A percentile compares a stretch with the other conserved stretches of the same genome.
These are phyloP conservation scores for Aureobasidium leucospermi DNA, from an alignment of 2,329 filamentous ascomycete species.

Conservation along the genomic window DNA sequence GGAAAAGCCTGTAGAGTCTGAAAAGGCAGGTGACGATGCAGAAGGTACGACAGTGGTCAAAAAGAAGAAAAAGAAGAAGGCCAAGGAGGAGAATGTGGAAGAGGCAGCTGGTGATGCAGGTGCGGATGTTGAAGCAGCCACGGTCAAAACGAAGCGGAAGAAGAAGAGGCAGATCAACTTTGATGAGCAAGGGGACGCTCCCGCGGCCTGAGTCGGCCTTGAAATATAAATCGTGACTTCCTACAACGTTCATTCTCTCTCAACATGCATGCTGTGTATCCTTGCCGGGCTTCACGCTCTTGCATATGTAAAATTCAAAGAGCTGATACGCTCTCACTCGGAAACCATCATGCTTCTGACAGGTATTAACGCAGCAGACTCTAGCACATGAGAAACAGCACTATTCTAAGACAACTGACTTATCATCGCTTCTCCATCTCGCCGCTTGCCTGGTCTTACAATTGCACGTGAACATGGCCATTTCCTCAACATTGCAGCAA, in stretches of 20 bases:
- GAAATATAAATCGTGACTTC: not conserved
- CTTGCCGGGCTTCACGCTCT: not conserved
- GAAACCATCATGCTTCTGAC: no score
- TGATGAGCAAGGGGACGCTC: conserved; percentile 21
- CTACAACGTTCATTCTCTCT: not conserved
- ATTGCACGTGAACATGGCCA: no score
- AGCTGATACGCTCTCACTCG: no score
- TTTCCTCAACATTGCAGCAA: no score
- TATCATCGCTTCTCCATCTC: no score
- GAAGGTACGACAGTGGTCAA: conserved; percentile 44
- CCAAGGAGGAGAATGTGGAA: conserved; percentile 45
- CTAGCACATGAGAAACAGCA: no score
- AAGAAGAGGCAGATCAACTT: conserved; percentile 79
- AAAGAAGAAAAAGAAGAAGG: conserved; percentile 62
- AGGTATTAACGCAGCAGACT: no score
- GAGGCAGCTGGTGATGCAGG: conserved; percentile 57
- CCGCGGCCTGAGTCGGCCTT: not conserved
- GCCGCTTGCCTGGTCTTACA: no score
- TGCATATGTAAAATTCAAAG: no score
- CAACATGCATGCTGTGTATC: not conserved
- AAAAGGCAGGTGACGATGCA: not conserved
- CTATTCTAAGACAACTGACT: no score
- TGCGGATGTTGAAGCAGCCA: conserved; percentile 62
- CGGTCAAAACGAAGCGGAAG: conserved; percentile 82
- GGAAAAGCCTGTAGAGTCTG: not conserved